Conservation (phyloP, 2,329 filamentous ascomycete species). For the Sporothrix mexicana region DNA sequence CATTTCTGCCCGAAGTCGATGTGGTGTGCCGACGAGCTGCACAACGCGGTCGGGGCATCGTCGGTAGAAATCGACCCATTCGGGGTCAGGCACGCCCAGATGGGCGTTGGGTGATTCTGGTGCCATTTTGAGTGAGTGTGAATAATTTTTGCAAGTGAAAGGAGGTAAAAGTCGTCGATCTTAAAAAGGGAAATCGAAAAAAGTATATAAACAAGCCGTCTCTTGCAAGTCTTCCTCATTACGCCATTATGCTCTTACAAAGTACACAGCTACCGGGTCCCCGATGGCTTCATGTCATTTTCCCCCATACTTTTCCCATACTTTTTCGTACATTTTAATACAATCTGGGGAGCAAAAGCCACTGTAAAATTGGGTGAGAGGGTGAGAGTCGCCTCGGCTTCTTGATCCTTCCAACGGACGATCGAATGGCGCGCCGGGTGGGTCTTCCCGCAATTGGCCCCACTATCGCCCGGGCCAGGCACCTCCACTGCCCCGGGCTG, state of each 20-base stretch:
- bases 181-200: background rate
- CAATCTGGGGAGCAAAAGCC: background rate
- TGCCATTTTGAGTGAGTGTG: background rate
- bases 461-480: slow-evolving; percentile 8
- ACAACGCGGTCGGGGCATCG: slow-evolving; percentile 8
- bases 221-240: background rate
- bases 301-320: background rate
- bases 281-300: background rate
- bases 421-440: background rate
- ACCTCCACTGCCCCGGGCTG: no score
- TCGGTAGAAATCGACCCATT: background rate
- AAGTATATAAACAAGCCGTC: slow-evolving; percentile 6
- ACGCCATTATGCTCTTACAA: background rate
- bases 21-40: background rate
- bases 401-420: slow-evolving; percentile 1
- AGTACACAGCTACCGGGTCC: background rate
- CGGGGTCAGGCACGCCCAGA: slow-evolving; percentile 1
- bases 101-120: background rate
- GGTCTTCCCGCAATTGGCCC: slow-evolving; percentile 6
- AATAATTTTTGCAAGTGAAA: background rate
- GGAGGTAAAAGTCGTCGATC: background rate
- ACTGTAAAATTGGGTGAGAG: background rate
- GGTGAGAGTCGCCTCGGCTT: slow-evolving; percentile 6
- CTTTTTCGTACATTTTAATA: background rate
- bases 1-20: background rate